Evolutionary conservation across 2,329 filamentous ascomycete genomes (phyloP), one percentile per base, ranked within the genome.

Genomic region (Myotisia sp.): DNA sequence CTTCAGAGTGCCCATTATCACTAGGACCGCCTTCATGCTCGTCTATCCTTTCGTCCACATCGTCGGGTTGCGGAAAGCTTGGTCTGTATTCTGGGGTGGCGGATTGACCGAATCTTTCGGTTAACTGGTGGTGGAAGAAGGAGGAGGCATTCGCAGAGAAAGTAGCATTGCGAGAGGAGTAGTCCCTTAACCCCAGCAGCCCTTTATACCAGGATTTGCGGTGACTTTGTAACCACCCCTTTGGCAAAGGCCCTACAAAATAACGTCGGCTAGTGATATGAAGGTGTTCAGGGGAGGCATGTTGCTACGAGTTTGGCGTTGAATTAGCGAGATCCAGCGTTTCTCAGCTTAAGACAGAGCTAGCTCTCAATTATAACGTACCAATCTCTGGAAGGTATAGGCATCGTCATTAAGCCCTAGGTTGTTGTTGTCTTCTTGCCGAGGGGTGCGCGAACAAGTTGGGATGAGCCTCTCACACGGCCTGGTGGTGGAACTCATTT

Each of bases 191-290:
- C 19, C 51, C 54, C 1, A 65, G 39, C 29, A 60, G 53, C 24
- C 52, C 48, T 39, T 60, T 68, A 53, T 75, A 76, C 74, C 74
- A 77, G 38, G 70, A 65, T 45, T 72, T 73, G 34, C 71, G 63
- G 50, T 76, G 69, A 40, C 65, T 70, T 44, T 69, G 70, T 35
- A 76, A 60, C 74, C 74, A 78, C 37, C 70, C 71, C 45, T 72
- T 68, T 28, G 74, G 74, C 22, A 77, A 71, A 22, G 74, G 74
- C 1, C 74, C 74, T 38, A 78, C 73, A 54, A 78, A 78, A 54
- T 68, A 69, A 36, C 74, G 68, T 36, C 68, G 63, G 33, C 64
- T 70, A 5, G 74, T 77, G 44, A 73, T 56, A 53, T 76, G 65
- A 26, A 78, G 54, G 47, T 78, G 74, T 39, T 70, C 64, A 16